These are phyloP conservation scores for Coniella lustricola DNA, from an alignment of 2,329 filamentous ascomycete species.

Conservation along the genomic window DNA sequence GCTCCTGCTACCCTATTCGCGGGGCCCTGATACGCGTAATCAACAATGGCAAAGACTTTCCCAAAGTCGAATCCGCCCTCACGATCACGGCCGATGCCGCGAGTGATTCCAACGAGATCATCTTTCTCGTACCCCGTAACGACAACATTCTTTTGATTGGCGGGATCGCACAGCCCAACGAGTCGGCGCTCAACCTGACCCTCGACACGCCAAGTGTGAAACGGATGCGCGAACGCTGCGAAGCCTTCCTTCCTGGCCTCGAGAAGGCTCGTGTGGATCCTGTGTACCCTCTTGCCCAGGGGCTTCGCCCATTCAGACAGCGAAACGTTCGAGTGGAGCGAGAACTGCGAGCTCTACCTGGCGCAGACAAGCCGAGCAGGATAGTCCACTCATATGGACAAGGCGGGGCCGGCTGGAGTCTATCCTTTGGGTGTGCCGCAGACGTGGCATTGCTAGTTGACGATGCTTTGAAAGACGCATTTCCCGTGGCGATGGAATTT, in stretches of 20 bases:
- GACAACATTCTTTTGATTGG: constrained; percentile 37
- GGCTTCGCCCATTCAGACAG: constrained; percentile 32
- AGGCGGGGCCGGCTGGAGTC: constrained; percentile 36
- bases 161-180: constrained; percentile 30
- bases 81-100: constrained; percentile 33
- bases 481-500: constrained; percentile 16
- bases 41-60: constrained; percentile 36
- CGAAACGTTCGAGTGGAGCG: constrained; percentile 36
- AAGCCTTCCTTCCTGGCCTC: constrained; percentile 33
- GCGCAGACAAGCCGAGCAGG: constrained; percentile 21
- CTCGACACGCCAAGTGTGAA: constrained; percentile 32
- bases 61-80: constrained; percentile 33
- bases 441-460: constrained; percentile 30
- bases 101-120: constrained; percentile 30
- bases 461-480: constrained; percentile 23
- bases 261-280: constrained; percentile 33
- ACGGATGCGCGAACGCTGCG: constrained; percentile 35
- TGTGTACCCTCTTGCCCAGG: constrained; percentile 36
- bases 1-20: constrained; percentile 34
- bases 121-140: constrained; percentile 37
- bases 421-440: constrained; percentile 33
- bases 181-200: constrained; percentile 31
- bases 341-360: constrained; percentile 25
- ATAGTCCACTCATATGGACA: constrained; percentile 39
- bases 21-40: constrained; percentile 37